Evolutionary conservation across 352 stramenopile species (phyloP), one percentile per base, ranked within the genome.

Genomic region (Pythium rhizo-oryzae): DNA sequence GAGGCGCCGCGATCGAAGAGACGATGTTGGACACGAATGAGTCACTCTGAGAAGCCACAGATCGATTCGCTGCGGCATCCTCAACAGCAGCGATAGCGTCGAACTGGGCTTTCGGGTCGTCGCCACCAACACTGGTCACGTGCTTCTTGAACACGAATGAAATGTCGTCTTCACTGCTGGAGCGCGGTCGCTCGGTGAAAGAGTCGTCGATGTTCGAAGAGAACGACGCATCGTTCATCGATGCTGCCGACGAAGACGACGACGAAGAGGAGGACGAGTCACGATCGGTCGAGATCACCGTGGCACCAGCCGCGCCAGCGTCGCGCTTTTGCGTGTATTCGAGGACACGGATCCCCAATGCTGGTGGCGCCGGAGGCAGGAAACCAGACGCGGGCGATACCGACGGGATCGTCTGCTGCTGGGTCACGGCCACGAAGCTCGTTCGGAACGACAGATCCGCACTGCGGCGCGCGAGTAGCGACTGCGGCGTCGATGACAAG

Each of bases 191-290:
- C 15, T 67, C 65, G 1, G 28, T 46, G n/a, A 72, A 63, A 24
- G 57, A 63, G 25, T 72, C 66, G 44, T 72, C 66, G 24, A 67
- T 64, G 8, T 62, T 63, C 4, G 65, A 72, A 7, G 65, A 72
- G 39, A 72, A 72, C 37, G 65, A 72, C 30, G 41, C 28, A 23
- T 72, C 52, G n/a, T 55, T 28, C 25, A 67, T 50, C 19, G 18
- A 24, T 19, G n/a, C 21, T 6, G 8, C 21, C 18, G 46, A 65
- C 8, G 53, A 68, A 12, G 43, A 64, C 44, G 66, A 72, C 1
- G 66, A 67, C 58, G 59, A 72, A n/a, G 49, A 57, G 4, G 57
- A 62, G 4, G 51, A 53, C 18, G 63, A 59, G 19, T 50, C 52
- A 7, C 51, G 50, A 35, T 60, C 33, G 37, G 4, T 24, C n/a